These are phyloP conservation scores for Malassezia equina DNA, from an alignment of 1,284 basidiomycete genomes.

Conservation along the genomic window DNA sequence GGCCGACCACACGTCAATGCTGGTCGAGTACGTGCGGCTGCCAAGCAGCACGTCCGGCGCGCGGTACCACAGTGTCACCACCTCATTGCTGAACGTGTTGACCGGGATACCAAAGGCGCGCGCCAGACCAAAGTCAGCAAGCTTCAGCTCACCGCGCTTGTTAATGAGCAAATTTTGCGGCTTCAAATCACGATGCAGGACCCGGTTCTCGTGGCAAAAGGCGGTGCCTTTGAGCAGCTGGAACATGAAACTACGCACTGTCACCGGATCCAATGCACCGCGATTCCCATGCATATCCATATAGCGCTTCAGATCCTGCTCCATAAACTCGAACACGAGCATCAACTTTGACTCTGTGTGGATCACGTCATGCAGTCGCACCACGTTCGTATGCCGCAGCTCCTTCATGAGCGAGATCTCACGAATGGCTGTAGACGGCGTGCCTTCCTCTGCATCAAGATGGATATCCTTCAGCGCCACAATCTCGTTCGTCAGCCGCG, in stretches of 20 bases:
- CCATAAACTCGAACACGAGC: conserved; percentile 97
- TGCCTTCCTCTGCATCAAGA: conserved; percentile 88
- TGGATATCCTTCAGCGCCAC: conserved; percentile 74
- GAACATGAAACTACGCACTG: conserved; percentile 94
- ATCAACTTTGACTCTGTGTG: conserved; percentile 90
- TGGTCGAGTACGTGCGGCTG: conserved; percentile 92
- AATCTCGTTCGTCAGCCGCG: conserved; percentile 42
- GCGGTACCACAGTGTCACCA: conserved; percentile 95
- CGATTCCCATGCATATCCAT: conserved; percentile 97
- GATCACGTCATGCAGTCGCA: conserved; percentile 93
- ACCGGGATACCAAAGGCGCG: conserved; percentile 56
- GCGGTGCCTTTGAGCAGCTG: conserved; percentile 94
- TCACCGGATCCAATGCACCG: conserved; percentile 80
- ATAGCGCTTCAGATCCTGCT: conserved; percentile 96
- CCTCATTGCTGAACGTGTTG: conserved; percentile 47
- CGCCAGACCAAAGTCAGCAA: conserved; percentile 78
- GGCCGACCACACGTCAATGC: conserved; percentile 98
- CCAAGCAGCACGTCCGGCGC: conserved; percentile 96
- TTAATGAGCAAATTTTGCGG: conserved; percentile 97
- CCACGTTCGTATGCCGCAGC: conserved; percentile 85
- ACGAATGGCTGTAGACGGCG: conserved; percentile 84
- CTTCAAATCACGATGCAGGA: conserved; percentile 92
- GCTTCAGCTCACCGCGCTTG: conserved; percentile 89
- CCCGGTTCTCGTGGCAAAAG: conserved; percentile 97
- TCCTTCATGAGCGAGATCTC: conserved; percentile 96